Evolutionary conservation across 73 alveolate genomes (phyloP), one percentile per base, ranked within the genome.

Genomic region (Blepharisma stoltei): DNA sequence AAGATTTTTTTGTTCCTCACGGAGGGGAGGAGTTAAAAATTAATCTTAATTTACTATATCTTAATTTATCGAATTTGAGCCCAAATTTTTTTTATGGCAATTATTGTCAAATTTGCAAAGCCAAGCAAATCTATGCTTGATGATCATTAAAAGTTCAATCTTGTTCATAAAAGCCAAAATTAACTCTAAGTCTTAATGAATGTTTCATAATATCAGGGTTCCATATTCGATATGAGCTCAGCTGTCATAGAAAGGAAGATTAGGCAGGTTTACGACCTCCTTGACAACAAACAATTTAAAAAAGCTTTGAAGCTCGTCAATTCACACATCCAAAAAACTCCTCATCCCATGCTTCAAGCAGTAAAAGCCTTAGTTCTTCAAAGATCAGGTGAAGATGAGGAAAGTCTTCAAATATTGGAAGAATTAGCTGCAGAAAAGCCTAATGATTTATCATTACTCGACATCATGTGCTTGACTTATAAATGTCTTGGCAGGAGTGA

Each of bases 161-260:
- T n/a, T n/a, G n/a, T n/a, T n/a, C n/a, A n/a, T n/a, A n/a, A n/a
- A n/a, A n/a, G n/a, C n/a, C n/a, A n/a, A n/a, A n/a, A n/a, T n/a
- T n/a, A n/a, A n/a, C n/a, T n/a, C n/a, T n/a, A n/a, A n/a, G n/a
- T n/a, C 41, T 32, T 32, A 32, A 32, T 32, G 3, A 32, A 32
- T 32, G 41, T 32, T 32, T 32, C 41, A 32, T 32, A 32, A 32
- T 32, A 32, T 32, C 41, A 32, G 41, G 41, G 41, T 32, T 32
- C 41, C 41, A 32, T 32, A 32, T 32, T 32, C 41, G 41, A 32
- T 32, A 32, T 32, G 41, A 32, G 41, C 3, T 32, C 73, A 25
- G 49, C 73, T 14, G 73, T n/a, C n/a, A 11, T 60, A 1, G 73
- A 60, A 60, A 60, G 73, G 23, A 60, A 60, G 73, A n/a, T 60